Percentiles rank a stretch among this genome's conserved stretches.
These are phyloP conservation scores for Leccinum rimulosum DNA, from an alignment of 768 basidiomycete genomes.

Conservation along the genomic window DNA sequence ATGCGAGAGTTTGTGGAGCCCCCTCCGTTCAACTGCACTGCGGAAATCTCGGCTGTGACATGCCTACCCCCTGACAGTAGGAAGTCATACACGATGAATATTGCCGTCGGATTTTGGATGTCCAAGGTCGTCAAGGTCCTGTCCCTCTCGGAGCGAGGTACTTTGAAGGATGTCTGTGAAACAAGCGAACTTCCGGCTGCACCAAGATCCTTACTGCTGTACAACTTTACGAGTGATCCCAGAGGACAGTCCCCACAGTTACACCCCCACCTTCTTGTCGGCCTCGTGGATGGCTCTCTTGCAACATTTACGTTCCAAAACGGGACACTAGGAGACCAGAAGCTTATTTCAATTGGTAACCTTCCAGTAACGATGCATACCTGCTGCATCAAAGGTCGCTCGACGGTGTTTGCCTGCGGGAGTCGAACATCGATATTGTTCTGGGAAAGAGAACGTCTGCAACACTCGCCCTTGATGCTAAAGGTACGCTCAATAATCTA, in stretches of 20 bases:
- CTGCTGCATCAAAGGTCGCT: constrained; percentile 51
- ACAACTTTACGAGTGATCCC: constrained; percentile 53
- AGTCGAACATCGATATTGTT: constrained; percentile 68
- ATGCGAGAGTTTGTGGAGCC: constrained; percentile 24
- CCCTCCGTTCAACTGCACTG: constrained; percentile 15
- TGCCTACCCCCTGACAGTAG: constrained; percentile 53
- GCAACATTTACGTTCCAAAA: constrained; percentile 51
- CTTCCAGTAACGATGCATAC: constrained; percentile 61
- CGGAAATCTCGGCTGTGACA: constrained; percentile 71
- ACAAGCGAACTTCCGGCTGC: constrained; percentile 39
- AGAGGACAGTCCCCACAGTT: constrained; percentile 35
- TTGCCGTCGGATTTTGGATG: constrained; percentile 78
- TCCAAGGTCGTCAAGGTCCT: constrained; percentile 62
- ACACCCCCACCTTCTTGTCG: constrained; percentile 63
- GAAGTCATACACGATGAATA: constrained; percentile 44
- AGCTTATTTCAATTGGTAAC: constrained; percentile 61
- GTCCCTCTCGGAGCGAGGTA: constrained; percentile 23
- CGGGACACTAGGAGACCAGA: constrained; percentile 43
- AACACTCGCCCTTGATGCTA: constrained; percentile 67
- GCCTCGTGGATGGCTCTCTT: constrained; percentile 74
- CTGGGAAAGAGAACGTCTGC: constrained; percentile 61
- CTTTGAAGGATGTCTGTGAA: constrained; percentile 24
- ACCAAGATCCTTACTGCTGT: constrained; percentile 46
- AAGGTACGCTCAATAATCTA: constrained; percentile 43
- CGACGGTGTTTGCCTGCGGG: constrained; percentile 67